These are phyloP conservation scores for Eutrema japonicum DNA, from an alignment of 345 rosid genomes.

Conservation along the genomic window DNA sequence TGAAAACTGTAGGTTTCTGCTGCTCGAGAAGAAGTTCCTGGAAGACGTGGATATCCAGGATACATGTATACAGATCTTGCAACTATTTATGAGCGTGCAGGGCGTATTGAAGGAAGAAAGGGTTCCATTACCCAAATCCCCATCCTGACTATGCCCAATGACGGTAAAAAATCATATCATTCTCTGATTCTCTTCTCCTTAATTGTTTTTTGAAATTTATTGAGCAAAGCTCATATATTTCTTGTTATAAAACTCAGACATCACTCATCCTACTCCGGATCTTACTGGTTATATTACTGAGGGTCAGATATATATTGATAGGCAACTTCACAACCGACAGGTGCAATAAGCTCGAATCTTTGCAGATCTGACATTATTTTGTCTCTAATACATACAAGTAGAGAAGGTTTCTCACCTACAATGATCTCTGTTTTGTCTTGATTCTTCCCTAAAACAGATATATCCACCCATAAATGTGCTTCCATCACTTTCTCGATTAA, in stretches of 20 bases:
- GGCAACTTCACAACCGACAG: conserved; percentile 52
- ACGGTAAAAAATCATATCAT: conserved; percentile 56
- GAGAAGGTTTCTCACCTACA: not conserved
- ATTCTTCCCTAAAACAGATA: conserved; percentile 58
- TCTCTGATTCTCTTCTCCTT: not conserved
- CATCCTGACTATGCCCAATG: conserved; percentile 98
- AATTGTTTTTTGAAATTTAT: not conserved
- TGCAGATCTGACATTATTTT: conserved; percentile 2
- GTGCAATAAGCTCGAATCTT: conserved; percentile 26
- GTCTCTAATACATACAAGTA: not conserved
- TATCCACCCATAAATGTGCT: conserved; percentile 98
- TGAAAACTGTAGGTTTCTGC: conserved; percentile 79
- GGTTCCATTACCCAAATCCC: conserved; percentile 99
- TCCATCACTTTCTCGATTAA: conserved; percentile 94
- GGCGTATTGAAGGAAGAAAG: conserved; percentile 94
- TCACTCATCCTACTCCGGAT: conserved; percentile 99
- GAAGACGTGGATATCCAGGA: conserved; percentile 99
- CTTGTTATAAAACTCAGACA: conserved; percentile 56
- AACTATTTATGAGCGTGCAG: conserved; percentile 96
- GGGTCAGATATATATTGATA: conserved; percentile 50
- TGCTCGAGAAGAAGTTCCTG: conserved; percentile 99
- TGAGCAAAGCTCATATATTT: conserved; percentile 14
- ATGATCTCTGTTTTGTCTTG: conserved; percentile 6
- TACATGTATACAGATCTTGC: conserved; percentile 99
- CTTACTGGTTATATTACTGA: conserved; percentile 98